These are phyloP conservation scores for Penicillium hesseltinei DNA, from an alignment of 2,329 filamentous ascomycete species.

Conservation along the genomic window DNA sequence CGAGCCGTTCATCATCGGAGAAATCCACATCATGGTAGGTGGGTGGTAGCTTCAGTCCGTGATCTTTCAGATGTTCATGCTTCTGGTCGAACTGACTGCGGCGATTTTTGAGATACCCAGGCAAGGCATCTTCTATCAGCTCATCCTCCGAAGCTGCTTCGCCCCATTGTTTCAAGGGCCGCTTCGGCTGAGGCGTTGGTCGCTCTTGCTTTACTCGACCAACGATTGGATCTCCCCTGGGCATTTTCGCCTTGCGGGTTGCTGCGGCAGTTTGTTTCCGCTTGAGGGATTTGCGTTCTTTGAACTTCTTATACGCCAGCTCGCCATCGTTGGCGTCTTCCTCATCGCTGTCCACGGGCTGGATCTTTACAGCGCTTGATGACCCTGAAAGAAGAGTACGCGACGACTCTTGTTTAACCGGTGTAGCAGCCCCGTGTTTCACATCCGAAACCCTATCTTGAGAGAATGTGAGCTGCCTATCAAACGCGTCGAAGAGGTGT, in stretches of 20 bases:
- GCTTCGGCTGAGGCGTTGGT: slow-evolving; percentile 22
- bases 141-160: slow-evolving; percentile 54
- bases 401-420: slow-evolving; percentile 4
- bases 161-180: slow-evolving; percentile 42
- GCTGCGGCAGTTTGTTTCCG: slow-evolving; percentile 52
- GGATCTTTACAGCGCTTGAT: slow-evolving; percentile 22
- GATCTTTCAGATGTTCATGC: slow-evolving; percentile 59
- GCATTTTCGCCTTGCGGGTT: slow-evolving; percentile 46
- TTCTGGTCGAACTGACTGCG: slow-evolving; percentile 66
- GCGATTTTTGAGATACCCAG: slow-evolving; percentile 70
- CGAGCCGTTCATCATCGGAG: slow-evolving; percentile 65
- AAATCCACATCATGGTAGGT: slow-evolving; percentile 73
- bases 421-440: not conserved
- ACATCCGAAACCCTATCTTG: slow-evolving; percentile 2
- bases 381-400: slow-evolving; percentile 9
- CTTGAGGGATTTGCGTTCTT: slow-evolving; percentile 56
- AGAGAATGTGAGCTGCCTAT: slow-evolving; percentile 20
- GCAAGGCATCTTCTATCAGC: slow-evolving; percentile 60
- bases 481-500: slow-evolving; percentile 7
- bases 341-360: slow-evolving; percentile 28
- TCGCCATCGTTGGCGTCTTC: slow-evolving; percentile 41
- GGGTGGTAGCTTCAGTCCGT: slow-evolving; percentile 73
- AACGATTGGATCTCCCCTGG: slow-evolving; percentile 42
- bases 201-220: slow-evolving; percentile 35
- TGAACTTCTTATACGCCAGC: slow-evolving; percentile 61